Conservation (phyloP, 192 early-diverging fungal species). For the Coemansia sp. region DNA sequence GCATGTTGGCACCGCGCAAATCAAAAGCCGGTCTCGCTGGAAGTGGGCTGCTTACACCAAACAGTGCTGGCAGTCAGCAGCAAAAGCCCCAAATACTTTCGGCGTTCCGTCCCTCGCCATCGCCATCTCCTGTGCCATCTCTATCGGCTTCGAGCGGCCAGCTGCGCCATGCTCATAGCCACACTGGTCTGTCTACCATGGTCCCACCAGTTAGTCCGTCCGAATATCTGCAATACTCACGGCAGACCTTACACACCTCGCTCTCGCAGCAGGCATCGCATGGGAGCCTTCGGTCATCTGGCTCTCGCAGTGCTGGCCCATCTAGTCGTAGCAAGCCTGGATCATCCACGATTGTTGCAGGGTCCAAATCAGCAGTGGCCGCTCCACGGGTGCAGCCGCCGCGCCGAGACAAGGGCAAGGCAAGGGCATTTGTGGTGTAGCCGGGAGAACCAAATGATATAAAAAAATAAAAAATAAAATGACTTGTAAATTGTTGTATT, state of each 20-base stretch:
- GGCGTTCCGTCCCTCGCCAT: slow-evolving; percentile 25
- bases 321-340: background rate
- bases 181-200: slow-evolving; percentile 31
- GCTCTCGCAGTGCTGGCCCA: slow-evolving; percentile 10
- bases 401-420: slow-evolving; percentile 48
- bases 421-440: slow-evolving; percentile 32
- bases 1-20: slow-evolving; percentile 36
- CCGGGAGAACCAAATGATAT: background rate
- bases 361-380: background rate
- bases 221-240: slow-evolving; percentile 52
- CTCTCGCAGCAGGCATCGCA: slow-evolving; percentile 25
- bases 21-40: slow-evolving; percentile 6
- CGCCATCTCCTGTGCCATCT: background rate
- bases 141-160: slow-evolving; percentile 9
- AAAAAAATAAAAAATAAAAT: background rate
- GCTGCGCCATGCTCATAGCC: slow-evolving; percentile 42
- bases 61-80: slow-evolving; percentile 4
- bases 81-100: slow-evolving; percentile 27
- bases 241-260: slow-evolving; percentile 42
- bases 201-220: slow-evolving; percentile 47
- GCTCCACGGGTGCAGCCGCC: slow-evolving; percentile 2
- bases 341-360: background rate
- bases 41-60: background rate
- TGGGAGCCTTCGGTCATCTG: slow-evolving; percentile 7
- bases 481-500: background rate